phyloP scores from a whole-genome alignment of 306 rosid species.

The Castanea sativa region DNA sequence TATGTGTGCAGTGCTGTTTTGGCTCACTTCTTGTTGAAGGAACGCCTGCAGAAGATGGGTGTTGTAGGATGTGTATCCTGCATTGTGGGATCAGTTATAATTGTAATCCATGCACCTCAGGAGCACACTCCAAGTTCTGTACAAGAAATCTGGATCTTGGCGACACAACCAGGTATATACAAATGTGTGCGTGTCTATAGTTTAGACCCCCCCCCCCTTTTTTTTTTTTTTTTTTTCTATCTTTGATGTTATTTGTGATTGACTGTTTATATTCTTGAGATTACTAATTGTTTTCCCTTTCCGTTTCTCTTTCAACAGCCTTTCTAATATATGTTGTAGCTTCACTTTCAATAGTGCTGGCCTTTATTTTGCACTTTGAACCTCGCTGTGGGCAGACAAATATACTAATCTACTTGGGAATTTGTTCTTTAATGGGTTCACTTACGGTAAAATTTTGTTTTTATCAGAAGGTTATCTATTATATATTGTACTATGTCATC shows the following conservation, averaged over 20 bases:
- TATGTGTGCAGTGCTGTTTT: constrained; percentile 66
- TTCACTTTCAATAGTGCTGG: constrained; percentile 62
- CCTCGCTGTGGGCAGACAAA: constrained; percentile 80
- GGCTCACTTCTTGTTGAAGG: constrained; percentile 91
- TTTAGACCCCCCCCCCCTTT: neutral
- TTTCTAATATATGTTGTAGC: constrained; percentile 62
- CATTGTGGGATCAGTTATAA: constrained; percentile 83
- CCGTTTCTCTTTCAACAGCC: constrained; percentile 38
- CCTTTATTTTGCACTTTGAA: constrained; percentile 77
- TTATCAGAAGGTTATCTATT: neutral
- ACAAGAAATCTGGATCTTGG: constrained; percentile 80
- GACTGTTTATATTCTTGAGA: neutral
- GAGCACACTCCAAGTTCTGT: constrained; percentile 73
- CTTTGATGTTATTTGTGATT: neutral
- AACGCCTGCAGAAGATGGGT: constrained; percentile 76
- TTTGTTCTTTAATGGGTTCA: constrained; percentile 88
- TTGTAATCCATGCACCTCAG: constrained; percentile 94
- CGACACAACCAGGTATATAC: constrained; percentile 69
- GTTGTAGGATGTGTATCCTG: constrained; percentile 83
- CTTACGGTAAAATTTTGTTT: constrained; percentile 60
- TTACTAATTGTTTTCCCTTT: constrained; percentile 14
- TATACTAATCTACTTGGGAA: constrained; percentile 82
- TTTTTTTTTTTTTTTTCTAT: neutral
- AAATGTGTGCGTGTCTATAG: constrained; percentile 10
- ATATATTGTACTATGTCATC: neutral